phyloP scores from a whole-genome alignment of 306 rosid genomes.

The Vicia faba region DNA sequence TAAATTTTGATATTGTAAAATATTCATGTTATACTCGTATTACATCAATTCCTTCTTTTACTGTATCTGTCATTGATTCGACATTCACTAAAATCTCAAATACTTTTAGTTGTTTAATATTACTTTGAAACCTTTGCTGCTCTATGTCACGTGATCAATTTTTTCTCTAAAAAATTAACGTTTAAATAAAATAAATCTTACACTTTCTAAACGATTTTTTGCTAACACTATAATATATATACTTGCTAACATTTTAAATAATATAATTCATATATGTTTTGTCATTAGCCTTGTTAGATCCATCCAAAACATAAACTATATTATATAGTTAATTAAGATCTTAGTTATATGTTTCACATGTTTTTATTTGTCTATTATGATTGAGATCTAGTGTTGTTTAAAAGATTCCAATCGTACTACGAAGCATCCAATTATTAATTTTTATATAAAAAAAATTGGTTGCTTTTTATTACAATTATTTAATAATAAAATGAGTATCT shows the following conservation, averaged over 20 bases:
- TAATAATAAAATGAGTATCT: constrained; percentile 13
- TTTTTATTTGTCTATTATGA: constrained; percentile 13
- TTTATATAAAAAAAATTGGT: not conserved
- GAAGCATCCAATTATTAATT: not conserved
- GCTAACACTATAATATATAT: not conserved
- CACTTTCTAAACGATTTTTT: not conserved
- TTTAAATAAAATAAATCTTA: not conserved
- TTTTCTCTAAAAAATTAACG: not conserved
- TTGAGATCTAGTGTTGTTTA: constrained; percentile 1
- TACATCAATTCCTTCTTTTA: not conserved
- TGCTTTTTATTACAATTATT: not conserved
- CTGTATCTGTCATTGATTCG: not conserved
- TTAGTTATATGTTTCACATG: not conserved
- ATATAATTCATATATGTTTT: not conserved
- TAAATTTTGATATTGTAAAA: too few relatives aligned
- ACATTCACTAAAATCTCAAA: not conserved
- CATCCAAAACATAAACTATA: constrained; percentile 5
- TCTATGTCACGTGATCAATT: not conserved
- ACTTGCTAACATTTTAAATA: not conserved
- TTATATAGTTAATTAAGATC: constrained; percentile 10
- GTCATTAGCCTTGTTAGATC: not conserved
- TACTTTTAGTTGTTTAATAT: not conserved
- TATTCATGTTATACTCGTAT: not conserved
- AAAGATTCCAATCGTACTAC: not conserved
- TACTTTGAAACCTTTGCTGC: not conserved